Percentiles rank a stretch among this genome's conserved stretches.
Conservation (phyloP, 2,329 filamentous ascomycete species). For the Tolypocladium ovalisporum region DNA sequence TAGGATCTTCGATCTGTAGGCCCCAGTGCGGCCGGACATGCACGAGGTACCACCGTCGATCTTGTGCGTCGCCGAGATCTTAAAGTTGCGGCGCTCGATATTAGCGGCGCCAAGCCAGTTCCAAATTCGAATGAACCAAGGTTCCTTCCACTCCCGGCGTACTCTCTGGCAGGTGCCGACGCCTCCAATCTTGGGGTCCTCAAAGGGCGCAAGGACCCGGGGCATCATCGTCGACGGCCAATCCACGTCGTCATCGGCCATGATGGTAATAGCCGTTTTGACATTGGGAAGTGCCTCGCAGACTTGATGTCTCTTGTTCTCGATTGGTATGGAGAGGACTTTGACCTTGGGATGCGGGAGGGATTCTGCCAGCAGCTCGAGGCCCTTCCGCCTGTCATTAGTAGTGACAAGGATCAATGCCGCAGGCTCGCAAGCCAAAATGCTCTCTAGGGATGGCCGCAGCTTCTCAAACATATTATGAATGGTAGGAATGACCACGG, state of each 20-base stretch:
- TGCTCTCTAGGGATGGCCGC: constrained; percentile 68
- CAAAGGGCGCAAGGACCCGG: constrained; percentile 90
- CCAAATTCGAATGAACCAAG: constrained; percentile 55
- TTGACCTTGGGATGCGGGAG: constrained; percentile 51
- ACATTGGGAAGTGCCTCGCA: constrained; percentile 83
- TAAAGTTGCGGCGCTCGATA: constrained; percentile 88
- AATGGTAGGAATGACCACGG: constrained; percentile 87
- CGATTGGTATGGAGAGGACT: constrained; percentile 68
- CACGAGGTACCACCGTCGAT: constrained; percentile 94
- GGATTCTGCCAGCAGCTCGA: constrained; percentile 55
- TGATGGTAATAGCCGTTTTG: constrained; percentile 72
- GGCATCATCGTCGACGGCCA: constrained; percentile 79
- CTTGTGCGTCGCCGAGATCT: constrained; percentile 90
- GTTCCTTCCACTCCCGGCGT: constrained; percentile 52
- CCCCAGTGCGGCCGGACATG: constrained; percentile 91
- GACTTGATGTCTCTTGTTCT: constrained; percentile 92
- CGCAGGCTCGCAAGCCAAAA: constrained; percentile 56
- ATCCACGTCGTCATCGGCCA: constrained; percentile 92
- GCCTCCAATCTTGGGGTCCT: constrained; percentile 71
- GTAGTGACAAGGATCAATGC: constrained; percentile 83
- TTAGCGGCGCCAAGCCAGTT: constrained; percentile 89
- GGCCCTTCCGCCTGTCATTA: constrained; percentile 60
- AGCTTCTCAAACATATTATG: constrained; percentile 79
- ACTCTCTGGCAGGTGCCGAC: constrained; percentile 88
- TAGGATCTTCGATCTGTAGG: constrained; percentile 81